phyloP scores from a whole-genome alignment of 2,329 filamentous ascomycete species.

The Phialophora expanda region DNA sequence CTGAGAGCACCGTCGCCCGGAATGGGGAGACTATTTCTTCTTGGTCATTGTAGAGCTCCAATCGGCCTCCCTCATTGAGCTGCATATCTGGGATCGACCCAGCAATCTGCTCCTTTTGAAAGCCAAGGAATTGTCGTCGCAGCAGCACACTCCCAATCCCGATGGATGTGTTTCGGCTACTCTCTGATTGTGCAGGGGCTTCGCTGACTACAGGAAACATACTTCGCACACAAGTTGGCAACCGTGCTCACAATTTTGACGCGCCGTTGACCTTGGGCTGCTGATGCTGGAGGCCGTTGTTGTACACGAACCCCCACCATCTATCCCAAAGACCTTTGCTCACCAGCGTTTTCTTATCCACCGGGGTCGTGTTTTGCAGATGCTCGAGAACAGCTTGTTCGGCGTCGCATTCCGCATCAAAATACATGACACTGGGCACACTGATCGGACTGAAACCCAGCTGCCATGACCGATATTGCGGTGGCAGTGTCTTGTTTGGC shows the following conservation, averaged over 20 bases:
- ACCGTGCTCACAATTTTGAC: neutral
- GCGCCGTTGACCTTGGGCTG: neutral
- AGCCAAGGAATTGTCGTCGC: neutral
- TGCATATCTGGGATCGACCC: neutral
- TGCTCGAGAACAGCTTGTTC: constrained; percentile 36
- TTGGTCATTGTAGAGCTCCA: neutral
- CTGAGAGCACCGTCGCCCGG: no score
- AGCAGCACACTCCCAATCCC: neutral
- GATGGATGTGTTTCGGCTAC: neutral
- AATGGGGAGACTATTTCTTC: neutral
- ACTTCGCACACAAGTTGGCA: neutral
- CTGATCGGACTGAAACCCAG: constrained; percentile 27
- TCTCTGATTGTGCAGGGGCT: neutral
- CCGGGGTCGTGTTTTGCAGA: constrained; percentile 28
- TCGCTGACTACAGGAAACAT: neutral
- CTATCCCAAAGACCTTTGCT: constrained; percentile 34
- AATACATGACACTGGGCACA: constrained; percentile 34
- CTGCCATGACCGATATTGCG: constrained; percentile 34
- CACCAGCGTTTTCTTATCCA: constrained; percentile 31
- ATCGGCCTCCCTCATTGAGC: neutral
- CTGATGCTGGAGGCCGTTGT: constrained; percentile 27
- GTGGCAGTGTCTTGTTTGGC: constrained; percentile 23
- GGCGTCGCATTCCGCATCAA: constrained; percentile 36
- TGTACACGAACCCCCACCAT: constrained; percentile 32
- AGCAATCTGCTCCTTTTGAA: neutral